Evolutionary conservation across 2,329 filamentous ascomycete genomes (phyloP).

Genomic region (Basipetospora chlamydospora): DNA sequence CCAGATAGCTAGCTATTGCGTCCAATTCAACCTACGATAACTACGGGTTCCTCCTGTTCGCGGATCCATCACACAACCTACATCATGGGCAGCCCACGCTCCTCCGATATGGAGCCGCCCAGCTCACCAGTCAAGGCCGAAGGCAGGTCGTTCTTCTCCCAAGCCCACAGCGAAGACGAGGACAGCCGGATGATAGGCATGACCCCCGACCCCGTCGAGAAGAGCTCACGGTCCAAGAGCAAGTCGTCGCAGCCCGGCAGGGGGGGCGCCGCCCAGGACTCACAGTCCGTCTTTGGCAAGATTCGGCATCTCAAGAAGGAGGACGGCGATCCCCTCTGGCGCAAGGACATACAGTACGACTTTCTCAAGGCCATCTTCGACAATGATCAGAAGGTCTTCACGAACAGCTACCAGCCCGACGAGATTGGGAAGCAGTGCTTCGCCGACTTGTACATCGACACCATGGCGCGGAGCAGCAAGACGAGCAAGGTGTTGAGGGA

Average conservation of each 20-base stretch:
- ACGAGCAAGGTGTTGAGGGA: conserved; percentile 97
- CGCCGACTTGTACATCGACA: conserved; percentile 93
- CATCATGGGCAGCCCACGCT: conserved; percentile 23
- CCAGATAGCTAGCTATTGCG: too few species aligned
- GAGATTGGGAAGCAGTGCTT: conserved; percentile 56
- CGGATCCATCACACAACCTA: neutral
- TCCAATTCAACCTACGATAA: too few species aligned
- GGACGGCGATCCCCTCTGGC: conserved; percentile 75
- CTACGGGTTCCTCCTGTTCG: neutral
- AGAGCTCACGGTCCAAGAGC: conserved; percentile 20
- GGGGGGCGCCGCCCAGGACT: conserved; percentile 21
- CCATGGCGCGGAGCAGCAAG: conserved; percentile 97
- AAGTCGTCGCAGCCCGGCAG: conserved; percentile 19
- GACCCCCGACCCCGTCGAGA: conserved; percentile 28
- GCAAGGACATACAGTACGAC: conserved; percentile 78
- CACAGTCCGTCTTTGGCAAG: conserved; percentile 41
- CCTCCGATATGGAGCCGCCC: conserved; percentile 29
- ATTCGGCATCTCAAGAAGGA: conserved; percentile 79
- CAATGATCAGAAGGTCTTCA: conserved; percentile 63
- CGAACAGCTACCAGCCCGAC: conserved; percentile 66
- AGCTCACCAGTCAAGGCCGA: conserved; percentile 30
- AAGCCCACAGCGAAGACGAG: conserved; percentile 31
- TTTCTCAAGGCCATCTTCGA: conserved; percentile 72
- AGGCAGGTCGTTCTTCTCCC: conserved; percentile 31
- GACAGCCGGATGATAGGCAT: conserved; percentile 25